Conservation (phyloP, 352 stramenopile species). For the Pythium phragmiticola region DNA sequence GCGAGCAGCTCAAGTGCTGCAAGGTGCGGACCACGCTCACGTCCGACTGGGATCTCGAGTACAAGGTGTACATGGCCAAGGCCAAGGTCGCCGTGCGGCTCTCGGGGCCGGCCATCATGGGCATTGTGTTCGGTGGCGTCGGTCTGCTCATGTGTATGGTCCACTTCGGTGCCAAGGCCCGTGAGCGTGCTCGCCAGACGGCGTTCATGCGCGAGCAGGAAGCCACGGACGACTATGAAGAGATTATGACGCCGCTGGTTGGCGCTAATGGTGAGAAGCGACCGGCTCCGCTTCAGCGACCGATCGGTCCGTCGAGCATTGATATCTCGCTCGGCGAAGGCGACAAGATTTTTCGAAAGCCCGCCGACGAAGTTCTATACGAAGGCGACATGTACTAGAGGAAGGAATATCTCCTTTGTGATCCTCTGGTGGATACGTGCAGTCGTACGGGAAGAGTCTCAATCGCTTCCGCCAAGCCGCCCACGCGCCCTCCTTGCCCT, state of each 20-base stretch:
- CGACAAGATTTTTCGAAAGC: slow-evolving; percentile 88
- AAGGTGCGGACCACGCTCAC: slow-evolving; percentile 45
- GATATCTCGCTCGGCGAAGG: slow-evolving; percentile 86
- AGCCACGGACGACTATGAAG: slow-evolving; percentile 87
- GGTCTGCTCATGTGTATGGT: slow-evolving; percentile 76
- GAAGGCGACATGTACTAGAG: slow-evolving; percentile 90
- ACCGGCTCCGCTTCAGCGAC: slow-evolving; percentile 57
- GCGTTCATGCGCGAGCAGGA: slow-evolving; percentile 87
- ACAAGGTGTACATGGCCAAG: slow-evolving; percentile 64
- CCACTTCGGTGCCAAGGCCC: slow-evolving; percentile 83
- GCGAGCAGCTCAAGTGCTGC: slow-evolving; percentile 82
- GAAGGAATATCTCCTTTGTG: background rate
- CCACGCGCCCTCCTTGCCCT: background rate
- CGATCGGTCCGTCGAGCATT: slow-evolving; percentile 61
- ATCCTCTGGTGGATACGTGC: slow-evolving; percentile 18
- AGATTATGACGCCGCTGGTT: slow-evolving; percentile 90
- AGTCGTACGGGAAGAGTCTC: slow-evolving; percentile 1
- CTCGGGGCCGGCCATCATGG: slow-evolving; percentile 67
- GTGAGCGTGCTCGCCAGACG: slow-evolving; percentile 76
- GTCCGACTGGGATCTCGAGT: slow-evolving; percentile 73
- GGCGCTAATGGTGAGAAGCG: slow-evolving; percentile 55
- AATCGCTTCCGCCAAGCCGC: background rate
- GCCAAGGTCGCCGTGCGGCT: slow-evolving; percentile 49
- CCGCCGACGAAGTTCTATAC: slow-evolving; percentile 80
- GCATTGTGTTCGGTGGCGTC: slow-evolving; percentile 84